A percentile compares a stretch with the other conserved stretches of the same genome.
Conservation (phyloP, 1,139 yeast genomes). For the Blastobotrys niveus region DNA sequence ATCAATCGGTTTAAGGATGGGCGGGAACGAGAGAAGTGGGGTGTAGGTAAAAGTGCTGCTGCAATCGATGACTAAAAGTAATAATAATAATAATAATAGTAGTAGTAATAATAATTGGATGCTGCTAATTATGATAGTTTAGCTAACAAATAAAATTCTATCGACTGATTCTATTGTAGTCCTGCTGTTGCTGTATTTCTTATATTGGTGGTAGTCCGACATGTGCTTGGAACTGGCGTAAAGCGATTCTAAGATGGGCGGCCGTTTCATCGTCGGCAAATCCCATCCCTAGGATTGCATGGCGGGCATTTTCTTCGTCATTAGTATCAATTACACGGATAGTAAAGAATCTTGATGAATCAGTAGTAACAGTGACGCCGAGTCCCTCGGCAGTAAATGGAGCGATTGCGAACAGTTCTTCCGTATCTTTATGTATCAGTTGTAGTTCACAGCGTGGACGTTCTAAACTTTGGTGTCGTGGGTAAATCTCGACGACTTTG, state of each 20-base stretch:
- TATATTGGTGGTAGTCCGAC: too few species aligned
- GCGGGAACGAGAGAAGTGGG: constrained; percentile 44
- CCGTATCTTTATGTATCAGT: too few species aligned
- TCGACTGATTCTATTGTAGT: not conserved
- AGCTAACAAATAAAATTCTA: not conserved
- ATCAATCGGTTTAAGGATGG: constrained; percentile 36
- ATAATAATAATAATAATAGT: not conserved
- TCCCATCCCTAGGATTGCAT: not conserved
- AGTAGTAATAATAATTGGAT: not conserved
- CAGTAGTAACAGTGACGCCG: too few species aligned
- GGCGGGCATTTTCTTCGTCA: not conserved
- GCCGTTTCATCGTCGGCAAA: not conserved
- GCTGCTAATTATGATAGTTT: too few species aligned
- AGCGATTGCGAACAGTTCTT: too few species aligned
- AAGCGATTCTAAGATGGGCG: not conserved
- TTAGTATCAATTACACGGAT: too few species aligned
- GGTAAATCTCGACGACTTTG: too few species aligned
- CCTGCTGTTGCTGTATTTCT: too few species aligned
- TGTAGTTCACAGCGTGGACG: too few species aligned
- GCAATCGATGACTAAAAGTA: constrained; percentile 36
- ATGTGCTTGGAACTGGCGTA: not conserved
- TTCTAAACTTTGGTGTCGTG: too few species aligned
- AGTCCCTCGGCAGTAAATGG: too few species aligned
- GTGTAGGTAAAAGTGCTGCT: constrained; percentile 43
- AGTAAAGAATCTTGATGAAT: too few species aligned